Conservation (phyloP, 2,329 filamentous ascomycete genomes). For the Rhynchosporium agropyri region DNA sequence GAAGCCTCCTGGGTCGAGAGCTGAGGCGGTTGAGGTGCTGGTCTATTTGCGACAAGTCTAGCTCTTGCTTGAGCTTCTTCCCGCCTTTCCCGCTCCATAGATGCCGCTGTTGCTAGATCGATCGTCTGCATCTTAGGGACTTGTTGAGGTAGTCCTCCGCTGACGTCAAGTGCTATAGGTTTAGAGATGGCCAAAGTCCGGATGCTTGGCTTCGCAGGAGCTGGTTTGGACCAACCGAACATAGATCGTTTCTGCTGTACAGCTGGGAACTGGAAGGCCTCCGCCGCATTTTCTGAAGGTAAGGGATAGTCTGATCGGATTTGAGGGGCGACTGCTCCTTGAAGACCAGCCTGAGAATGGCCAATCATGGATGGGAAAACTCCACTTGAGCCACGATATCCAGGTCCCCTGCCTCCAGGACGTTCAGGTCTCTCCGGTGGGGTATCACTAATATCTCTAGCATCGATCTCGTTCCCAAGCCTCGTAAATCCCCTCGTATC, state of each 20-base stretch:
- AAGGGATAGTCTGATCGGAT: conserved; percentile 23
- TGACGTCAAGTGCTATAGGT: conserved; percentile 31
- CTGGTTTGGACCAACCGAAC: conserved; percentile 34
- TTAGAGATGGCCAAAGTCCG: conserved; percentile 40
- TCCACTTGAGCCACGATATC: conserved; percentile 38
- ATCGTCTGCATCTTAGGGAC: conserved; percentile 41
- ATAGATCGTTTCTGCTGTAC: conserved; percentile 35
- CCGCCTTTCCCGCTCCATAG: conserved; percentile 40
- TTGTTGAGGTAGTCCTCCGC: conserved; percentile 23
- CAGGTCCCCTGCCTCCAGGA: conserved; percentile 24
- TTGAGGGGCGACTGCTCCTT: conserved; percentile 28
- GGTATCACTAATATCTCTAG: conserved; percentile 21
- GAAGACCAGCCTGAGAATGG: conserved; percentile 22
- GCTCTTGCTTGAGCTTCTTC: conserved; percentile 34
- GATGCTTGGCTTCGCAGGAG: conserved; percentile 32
- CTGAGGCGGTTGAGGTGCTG: conserved; percentile 33
- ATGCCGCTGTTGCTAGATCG: conserved; percentile 40
- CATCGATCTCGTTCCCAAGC: conserved; percentile 28
- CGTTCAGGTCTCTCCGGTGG: conserved; percentile 14
- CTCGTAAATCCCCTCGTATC: conserved; percentile 36
- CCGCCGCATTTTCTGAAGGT: neutral
- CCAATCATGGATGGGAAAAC: conserved; percentile 34
- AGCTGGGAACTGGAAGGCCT: conserved; percentile 9
- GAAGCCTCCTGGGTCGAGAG: conserved; percentile 31
- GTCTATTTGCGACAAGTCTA: conserved; percentile 32